Conservation (phyloP, 768 basidiomycete species). For the Paxillus involutus region DNA sequence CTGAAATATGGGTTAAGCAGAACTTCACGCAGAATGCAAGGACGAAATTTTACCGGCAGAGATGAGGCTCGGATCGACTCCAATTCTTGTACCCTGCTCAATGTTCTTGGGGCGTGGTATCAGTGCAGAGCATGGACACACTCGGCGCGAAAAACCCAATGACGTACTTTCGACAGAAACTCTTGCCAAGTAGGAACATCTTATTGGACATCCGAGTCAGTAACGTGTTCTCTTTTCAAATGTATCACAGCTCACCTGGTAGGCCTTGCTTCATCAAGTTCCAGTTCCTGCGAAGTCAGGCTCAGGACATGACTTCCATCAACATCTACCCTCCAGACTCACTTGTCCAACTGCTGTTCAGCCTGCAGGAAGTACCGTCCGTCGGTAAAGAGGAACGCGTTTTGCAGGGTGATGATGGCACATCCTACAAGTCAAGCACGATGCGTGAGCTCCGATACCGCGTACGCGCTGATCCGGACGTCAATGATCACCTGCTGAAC, state of each 20-base stretch:
- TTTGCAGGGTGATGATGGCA: conserved; percentile 68
- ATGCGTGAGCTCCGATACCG: conserved; percentile 4
- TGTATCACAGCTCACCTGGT: conserved; percentile 48
- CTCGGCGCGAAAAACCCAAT: neutral
- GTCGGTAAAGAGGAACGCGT: conserved; percentile 90
- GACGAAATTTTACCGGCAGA: conserved; percentile 48
- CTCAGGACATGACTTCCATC: conserved; percentile 1
- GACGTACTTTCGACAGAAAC: conserved; percentile 66
- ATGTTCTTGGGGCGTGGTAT: conserved; percentile 48
- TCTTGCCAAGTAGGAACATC: conserved; percentile 93
- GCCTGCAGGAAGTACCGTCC: conserved; percentile 96
- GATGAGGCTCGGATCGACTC: conserved; percentile 81
- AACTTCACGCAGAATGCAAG: conserved; percentile 10
- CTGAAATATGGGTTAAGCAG: conserved; percentile 31
- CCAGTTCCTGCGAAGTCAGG: conserved; percentile 65
- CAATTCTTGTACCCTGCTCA: conserved; percentile 60
- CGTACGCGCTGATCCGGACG: neutral
- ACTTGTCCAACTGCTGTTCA: conserved; percentile 83
- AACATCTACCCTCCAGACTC: conserved; percentile 19
- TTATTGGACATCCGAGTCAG: conserved; percentile 33
- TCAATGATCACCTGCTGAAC: conserved; percentile 73
- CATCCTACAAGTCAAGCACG: conserved; percentile 47
- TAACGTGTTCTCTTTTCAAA: neutral
- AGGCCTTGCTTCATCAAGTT: conserved; percentile 90
- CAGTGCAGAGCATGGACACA: neutral